phyloP scores from a whole-genome alignment of 805 yeast species.

The Diddensiella santjacobensis region DNA sequence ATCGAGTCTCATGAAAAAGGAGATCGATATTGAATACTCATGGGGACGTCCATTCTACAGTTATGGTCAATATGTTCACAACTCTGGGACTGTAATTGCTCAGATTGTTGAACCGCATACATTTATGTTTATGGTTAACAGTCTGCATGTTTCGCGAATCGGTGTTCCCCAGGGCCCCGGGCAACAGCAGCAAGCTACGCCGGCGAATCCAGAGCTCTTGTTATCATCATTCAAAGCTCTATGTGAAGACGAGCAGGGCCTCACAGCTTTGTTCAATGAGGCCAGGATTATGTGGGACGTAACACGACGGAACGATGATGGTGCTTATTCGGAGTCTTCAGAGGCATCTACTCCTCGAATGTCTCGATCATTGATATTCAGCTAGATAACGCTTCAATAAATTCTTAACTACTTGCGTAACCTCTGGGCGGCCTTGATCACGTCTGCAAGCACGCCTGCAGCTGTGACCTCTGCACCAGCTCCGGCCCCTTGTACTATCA shows the following conservation, averaged over 20 bases:
- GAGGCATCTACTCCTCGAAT: constrained; percentile 5
- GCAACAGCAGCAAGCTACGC: constrained; percentile 2
- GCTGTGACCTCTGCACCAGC: constrained; percentile 77
- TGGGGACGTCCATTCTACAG: constrained; percentile 88
- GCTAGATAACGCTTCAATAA: not conserved
- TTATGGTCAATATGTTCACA: constrained; percentile 85
- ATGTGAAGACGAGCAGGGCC: constrained; percentile 49
- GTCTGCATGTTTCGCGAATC: constrained; percentile 72
- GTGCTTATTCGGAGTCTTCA: constrained; percentile 1
- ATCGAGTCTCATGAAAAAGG: constrained; percentile 42
- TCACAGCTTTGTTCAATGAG: constrained; percentile 53
- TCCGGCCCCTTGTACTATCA: constrained; percentile 96
- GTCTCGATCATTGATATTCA: not conserved
- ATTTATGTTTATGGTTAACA: constrained; percentile 80
- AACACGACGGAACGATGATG: constrained; percentile 1
- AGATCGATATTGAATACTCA: constrained; percentile 70
- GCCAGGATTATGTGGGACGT: constrained; percentile 42
- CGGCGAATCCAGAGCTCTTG: constrained; percentile 35
- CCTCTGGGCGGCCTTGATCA: constrained; percentile 87
- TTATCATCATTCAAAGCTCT: constrained; percentile 64
- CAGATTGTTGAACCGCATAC: constrained; percentile 78
- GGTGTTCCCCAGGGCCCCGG: constrained; percentile 38
- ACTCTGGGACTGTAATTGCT: constrained; percentile 83
- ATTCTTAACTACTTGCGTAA: constrained; percentile 28
- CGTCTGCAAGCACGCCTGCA: constrained; percentile 92